Percentiles rank a stretch among this genome's conserved stretches.
Conservation (phyloP, 1,139 yeast species). For the Blastobotrys raffinosifermentans region DNA sequence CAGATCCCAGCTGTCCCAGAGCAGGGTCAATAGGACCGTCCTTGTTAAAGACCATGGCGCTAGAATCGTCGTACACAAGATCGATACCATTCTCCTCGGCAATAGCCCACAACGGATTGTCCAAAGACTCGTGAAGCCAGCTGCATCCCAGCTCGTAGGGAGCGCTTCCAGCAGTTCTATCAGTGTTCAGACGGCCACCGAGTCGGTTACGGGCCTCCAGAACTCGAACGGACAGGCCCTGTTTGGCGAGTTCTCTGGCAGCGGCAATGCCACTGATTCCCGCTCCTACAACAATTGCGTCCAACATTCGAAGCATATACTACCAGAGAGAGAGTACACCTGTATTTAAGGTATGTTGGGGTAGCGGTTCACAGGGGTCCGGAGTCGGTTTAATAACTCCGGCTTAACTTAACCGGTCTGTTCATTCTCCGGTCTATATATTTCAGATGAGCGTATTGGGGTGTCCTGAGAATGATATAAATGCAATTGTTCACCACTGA, state of each 20-base stretch:
- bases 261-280: conserved; percentile 82
- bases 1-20: conserved; percentile 45
- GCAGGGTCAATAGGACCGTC: conserved; percentile 31
- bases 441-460: too few relatives aligned
- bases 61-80: conserved; percentile 43
- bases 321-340: background rate
- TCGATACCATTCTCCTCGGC: conserved; percentile 27
- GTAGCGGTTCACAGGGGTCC: background rate
- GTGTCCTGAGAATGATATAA: too few relatives aligned
- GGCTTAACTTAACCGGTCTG: too few relatives aligned
- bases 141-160: conserved; percentile 69
- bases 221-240: conserved; percentile 41
- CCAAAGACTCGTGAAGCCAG: conserved; percentile 82
- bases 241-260: conserved; percentile 49
- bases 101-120: conserved; percentile 45
- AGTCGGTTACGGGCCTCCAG: conserved; percentile 54
- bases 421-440: too few relatives aligned
- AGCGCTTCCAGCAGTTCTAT: conserved; percentile 21
- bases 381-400: background rate
- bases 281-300: conserved; percentile 48
- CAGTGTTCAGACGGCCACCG: conserved; percentile 45
- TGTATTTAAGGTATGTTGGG: background rate
- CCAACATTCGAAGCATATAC: background rate
- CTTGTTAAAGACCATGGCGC: conserved; percentile 30
- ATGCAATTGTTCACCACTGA: too few relatives aligned